Percentiles rank a stretch among this genome's conserved stretches.
phyloP scores from a whole-genome alignment of 202 grass and related monocot species.

The Digitaria exilis region DNA sequence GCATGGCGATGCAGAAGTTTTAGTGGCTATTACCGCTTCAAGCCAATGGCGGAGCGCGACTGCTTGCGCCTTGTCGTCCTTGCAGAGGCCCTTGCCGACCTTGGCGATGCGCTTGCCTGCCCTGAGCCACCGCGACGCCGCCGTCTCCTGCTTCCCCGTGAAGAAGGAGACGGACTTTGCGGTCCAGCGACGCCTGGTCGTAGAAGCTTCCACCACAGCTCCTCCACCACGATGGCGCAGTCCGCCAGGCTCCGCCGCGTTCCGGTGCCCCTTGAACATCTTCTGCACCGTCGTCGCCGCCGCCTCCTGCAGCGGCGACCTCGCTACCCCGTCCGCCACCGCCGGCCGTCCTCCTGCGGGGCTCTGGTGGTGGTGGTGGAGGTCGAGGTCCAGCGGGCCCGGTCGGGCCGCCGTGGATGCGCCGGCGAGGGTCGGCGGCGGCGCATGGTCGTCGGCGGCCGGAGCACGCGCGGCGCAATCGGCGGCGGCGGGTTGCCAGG shows the following conservation, averaged over 20 bases:
- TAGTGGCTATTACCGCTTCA: conserved; percentile 73
- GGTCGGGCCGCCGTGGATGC: conserved; percentile 21
- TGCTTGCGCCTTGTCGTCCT: conserved; percentile 76
- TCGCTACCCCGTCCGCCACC: neutral
- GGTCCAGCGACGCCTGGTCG: conserved; percentile 65
- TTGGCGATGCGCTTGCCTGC: conserved; percentile 60
- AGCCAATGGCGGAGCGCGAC: conserved; percentile 76
- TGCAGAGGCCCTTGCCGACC: conserved; percentile 74
- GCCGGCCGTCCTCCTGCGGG: conserved; percentile 52
- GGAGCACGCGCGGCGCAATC: neutral
- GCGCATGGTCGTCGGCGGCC: neutral
- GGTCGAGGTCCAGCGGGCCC: conserved; percentile 1
- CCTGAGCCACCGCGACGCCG: conserved; percentile 63
- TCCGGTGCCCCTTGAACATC: conserved; percentile 79
- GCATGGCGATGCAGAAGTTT: too few species aligned
- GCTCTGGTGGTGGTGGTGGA: neutral
- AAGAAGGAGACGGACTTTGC: conserved; percentile 75
- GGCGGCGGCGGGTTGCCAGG: neutral
- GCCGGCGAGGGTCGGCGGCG: neutral
- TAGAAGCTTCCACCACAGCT: conserved; percentile 83
- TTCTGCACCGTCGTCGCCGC: conserved; percentile 75
- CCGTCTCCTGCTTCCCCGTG: conserved; percentile 50
- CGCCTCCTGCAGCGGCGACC: conserved; percentile 43
- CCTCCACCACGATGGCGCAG: conserved; percentile 79
- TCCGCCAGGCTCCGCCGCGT: conserved; percentile 75